Evolutionary conservation across 495 filamentous ascomycete species (phyloP).

Genomic region (Penicillium manginii): DNA sequence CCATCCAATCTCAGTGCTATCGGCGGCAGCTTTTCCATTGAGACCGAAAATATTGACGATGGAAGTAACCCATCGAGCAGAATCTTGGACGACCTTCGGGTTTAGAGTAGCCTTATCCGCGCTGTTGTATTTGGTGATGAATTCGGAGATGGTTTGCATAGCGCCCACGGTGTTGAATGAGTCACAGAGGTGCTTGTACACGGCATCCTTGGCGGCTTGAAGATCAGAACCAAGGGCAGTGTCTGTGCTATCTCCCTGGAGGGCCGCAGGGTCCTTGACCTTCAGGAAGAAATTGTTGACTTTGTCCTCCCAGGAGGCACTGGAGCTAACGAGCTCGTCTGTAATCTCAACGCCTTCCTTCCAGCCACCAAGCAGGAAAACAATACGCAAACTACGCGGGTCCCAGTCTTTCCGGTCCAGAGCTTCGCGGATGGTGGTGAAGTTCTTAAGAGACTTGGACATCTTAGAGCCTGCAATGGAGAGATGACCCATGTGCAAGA

Average conservation of each 20-base stretch:
- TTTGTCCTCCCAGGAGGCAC: constrained; percentile 77
- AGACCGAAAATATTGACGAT: constrained; percentile 87
- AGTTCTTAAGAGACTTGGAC: constrained; percentile 95
- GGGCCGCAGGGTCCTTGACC: constrained; percentile 46
- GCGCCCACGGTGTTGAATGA: constrained; percentile 85
- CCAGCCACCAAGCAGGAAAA: constrained; percentile 89
- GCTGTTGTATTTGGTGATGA: constrained; percentile 76
- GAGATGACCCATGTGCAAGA: constrained; percentile 94
- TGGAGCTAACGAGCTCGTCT: constrained; percentile 72
- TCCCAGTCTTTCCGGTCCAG: constrained; percentile 77
- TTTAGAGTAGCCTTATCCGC: constrained; percentile 61
- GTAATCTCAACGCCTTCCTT: constrained; percentile 91
- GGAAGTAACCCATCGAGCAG: constrained; percentile 80
- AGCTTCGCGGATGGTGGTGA: constrained; percentile 90
- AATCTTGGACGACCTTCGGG: constrained; percentile 56
- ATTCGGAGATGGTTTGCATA: constrained; percentile 72
- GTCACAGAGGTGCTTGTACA: constrained; percentile 73
- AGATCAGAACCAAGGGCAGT: constrained; percentile 48
- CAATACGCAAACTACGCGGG: constrained; percentile 76
- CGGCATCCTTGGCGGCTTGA: constrained; percentile 63
- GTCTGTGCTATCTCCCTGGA: constrained; percentile 44
- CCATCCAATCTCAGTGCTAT: constrained; percentile 76
- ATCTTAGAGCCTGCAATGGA: constrained; percentile 91
- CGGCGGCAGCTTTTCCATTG: constrained; percentile 61
- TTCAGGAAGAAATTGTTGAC: constrained; percentile 94